phyloP scores from a whole-genome alignment of 768 basidiomycete species.

The Xerocomellus chrysenteron region DNA sequence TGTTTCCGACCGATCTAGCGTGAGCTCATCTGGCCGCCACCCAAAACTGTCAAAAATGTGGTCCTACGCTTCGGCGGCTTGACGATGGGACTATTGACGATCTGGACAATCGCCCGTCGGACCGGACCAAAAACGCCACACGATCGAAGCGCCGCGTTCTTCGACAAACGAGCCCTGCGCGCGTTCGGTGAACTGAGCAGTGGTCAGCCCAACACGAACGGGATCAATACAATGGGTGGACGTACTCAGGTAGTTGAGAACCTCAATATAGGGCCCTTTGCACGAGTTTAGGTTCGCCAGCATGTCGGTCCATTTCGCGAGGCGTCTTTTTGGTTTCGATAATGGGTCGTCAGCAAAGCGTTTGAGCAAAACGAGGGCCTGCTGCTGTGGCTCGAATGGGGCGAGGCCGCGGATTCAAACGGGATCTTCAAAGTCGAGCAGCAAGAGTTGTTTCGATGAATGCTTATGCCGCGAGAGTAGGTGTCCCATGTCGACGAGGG shows the following conservation, averaged over 20 bases:
- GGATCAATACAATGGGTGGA: conserved; percentile 6
- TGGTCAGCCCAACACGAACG: background rate
- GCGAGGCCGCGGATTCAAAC: conserved; percentile 57
- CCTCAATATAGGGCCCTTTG: conserved; percentile 80
- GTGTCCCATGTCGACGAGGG: conserved; percentile 44
- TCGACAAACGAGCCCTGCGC: conserved; percentile 86
- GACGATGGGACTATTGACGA: conserved; percentile 78
- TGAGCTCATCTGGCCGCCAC: conserved; percentile 38
- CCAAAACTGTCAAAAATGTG: conserved; percentile 88
- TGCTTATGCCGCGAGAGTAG: conserved; percentile 66
- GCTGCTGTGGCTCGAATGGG: conserved; percentile 41
- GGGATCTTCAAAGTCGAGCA: conserved; percentile 79
- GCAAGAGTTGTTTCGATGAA: conserved; percentile 59
- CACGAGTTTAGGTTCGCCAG: conserved; percentile 78
- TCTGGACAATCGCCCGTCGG: conserved; percentile 48
- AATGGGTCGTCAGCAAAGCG: conserved; percentile 58
- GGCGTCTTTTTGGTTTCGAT: conserved; percentile 42
- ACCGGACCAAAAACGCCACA: conserved; percentile 84
- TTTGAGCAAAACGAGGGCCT: conserved; percentile 49
- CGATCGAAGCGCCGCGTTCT: conserved; percentile 75
- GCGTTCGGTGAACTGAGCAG: conserved; percentile 77
- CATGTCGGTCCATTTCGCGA: conserved; percentile 70
- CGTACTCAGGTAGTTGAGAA: conserved; percentile 70
- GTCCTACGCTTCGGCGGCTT: conserved; percentile 89
- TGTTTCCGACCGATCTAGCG: too few species aligned